A percentile compares a stretch with the other conserved stretches of the same genome.
phyloP scores from a whole-genome alignment of 495 filamentous ascomycete species.

The Aspergillus haitiensis region DNA sequence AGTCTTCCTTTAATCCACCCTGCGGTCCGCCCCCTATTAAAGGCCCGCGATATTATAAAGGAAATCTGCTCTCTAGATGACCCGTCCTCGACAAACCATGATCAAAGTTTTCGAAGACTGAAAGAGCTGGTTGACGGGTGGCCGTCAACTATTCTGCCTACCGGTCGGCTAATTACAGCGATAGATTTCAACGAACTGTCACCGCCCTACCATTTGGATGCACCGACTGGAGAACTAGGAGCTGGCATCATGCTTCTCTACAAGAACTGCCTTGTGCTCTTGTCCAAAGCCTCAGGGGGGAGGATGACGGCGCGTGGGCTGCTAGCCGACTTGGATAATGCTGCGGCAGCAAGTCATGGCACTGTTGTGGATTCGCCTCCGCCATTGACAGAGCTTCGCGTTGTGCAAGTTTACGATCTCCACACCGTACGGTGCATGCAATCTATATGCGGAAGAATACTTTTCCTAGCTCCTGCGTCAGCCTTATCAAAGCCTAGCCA shows the following conservation, averaged over 20 bases:
- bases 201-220: constrained; percentile 64
- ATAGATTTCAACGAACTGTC: constrained; percentile 77
- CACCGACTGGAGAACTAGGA: constrained; percentile 37
- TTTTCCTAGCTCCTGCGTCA: constrained; percentile 68
- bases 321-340: constrained; percentile 73
- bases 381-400: constrained; percentile 60
- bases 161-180: constrained; percentile 80
- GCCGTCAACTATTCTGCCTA: constrained; percentile 70
- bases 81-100: constrained; percentile 59
- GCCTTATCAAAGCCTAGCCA: constrained; percentile 51
- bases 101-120: constrained; percentile 68
- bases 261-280: constrained; percentile 73
- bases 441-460: constrained; percentile 65
- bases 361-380: constrained; percentile 27
- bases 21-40: constrained; percentile 73
- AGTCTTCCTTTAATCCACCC: constrained; percentile 81
- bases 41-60: constrained; percentile 85
- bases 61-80: constrained; percentile 91
- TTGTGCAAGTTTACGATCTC: constrained; percentile 71
- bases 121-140: constrained; percentile 75
- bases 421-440: constrained; percentile 72
- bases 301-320: constrained; percentile 73
- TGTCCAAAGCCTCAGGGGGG: constrained; percentile 63
- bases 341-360: constrained; percentile 50
- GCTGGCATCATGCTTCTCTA: constrained; percentile 80